These are phyloP conservation scores for Fusarium torreyae DNA, from an alignment of 2,329 filamentous ascomycete genomes.

Conservation along the genomic window DNA sequence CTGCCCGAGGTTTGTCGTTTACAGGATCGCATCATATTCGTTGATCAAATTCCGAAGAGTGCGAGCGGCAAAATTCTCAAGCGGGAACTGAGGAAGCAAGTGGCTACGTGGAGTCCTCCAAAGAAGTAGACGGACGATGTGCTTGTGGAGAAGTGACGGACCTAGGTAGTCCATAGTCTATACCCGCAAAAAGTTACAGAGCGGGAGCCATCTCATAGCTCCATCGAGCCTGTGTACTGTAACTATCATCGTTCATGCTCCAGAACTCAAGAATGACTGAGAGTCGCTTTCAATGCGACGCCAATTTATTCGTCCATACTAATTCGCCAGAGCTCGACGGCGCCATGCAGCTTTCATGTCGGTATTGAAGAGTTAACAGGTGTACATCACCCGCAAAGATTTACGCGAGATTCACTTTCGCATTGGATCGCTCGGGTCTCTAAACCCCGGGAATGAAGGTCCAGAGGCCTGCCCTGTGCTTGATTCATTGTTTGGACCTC, in stretches of 20 bases:
- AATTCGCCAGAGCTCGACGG: too few species aligned
- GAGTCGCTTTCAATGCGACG: background rate
- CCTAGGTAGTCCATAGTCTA: background rate
- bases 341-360: too few species aligned
- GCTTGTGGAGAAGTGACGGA: background rate
- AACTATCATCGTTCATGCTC: background rate
- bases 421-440: background rate
- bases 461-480: background rate
- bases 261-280: background rate
- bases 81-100: slow-evolving; percentile 12
- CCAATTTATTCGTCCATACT: too few species aligned
- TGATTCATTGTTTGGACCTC: background rate
- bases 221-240: background rate
- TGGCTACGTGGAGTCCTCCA: slow-evolving; percentile 4
- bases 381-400: too few species aligned
- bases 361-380: too few species aligned
- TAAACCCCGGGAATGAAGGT: background rate
- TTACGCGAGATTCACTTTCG: too few species aligned
- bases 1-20: slow-evolving; percentile 11
- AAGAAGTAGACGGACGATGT: slow-evolving; percentile 3
- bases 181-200: background rate
- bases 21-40: slow-evolving; percentile 11
- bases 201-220: background rate
- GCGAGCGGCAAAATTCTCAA: slow-evolving; percentile 13
- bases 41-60: slow-evolving; percentile 11